phyloP scores from a whole-genome alignment of 306 rosid genomes.

The Dalbergia cultrata region DNA sequence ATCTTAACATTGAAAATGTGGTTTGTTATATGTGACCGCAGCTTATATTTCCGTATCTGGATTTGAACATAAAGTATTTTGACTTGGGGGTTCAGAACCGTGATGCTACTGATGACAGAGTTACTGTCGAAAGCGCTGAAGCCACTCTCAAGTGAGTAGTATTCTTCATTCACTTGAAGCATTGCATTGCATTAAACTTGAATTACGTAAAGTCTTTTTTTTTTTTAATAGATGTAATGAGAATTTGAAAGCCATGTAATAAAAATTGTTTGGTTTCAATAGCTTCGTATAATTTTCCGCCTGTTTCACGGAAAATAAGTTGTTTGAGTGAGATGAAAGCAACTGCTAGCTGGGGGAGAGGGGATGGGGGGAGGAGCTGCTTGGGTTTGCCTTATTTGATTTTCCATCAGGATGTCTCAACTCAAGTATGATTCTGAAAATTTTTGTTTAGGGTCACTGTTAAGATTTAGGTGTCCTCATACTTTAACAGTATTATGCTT shows the following conservation, averaged over 20 bases:
- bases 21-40: slow-evolving; percentile 55
- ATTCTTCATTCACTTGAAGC: background rate
- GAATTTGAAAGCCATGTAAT: slow-evolving; percentile 13
- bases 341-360: slow-evolving; percentile 21
- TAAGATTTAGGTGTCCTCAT: slow-evolving; percentile 13
- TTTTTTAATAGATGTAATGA: no score
- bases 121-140: slow-evolving; percentile 92
- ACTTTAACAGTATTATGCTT: background rate
- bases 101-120: slow-evolving; percentile 86
- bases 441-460: slow-evolving; percentile 10
- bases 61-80: slow-evolving; percentile 88
- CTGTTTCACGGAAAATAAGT: background rate
- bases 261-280: slow-evolving; percentile 23
- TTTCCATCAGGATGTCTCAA: background rate
- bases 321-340: background rate
- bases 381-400: slow-evolving; percentile 16
- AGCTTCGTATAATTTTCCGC: background rate
- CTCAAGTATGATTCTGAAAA: slow-evolving; percentile 9
- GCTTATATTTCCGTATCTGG: slow-evolving; percentile 90
- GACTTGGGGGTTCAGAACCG: slow-evolving; percentile 91
- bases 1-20: background rate
- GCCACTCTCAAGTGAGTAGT: slow-evolving; percentile 92
- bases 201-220: no score
- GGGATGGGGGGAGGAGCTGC: background rate
- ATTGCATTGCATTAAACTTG: background rate